Conservation (phyloP, 768 basidiomycete genomes). For the Rhodotorula kratochvilovae region DNA sequence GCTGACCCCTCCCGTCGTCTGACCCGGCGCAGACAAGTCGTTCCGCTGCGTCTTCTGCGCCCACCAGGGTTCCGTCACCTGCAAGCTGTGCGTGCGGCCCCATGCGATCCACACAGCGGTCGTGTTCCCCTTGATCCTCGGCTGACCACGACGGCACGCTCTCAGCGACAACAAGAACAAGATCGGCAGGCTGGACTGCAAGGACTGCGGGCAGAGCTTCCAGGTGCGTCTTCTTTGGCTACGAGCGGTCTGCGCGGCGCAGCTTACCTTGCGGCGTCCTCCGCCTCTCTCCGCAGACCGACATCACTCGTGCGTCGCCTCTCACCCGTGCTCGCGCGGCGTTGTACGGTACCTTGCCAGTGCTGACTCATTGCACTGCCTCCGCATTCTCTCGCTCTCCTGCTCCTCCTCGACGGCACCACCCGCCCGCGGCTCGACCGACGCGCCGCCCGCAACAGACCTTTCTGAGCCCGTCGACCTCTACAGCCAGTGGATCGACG, state of each 20-base stretch:
- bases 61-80: slow-evolving; percentile 39
- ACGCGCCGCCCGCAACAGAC: slow-evolving; percentile 14
- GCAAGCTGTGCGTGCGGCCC: slow-evolving; percentile 33
- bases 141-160: too few relatives aligned
- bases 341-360: too few relatives aligned
- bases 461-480: slow-evolving; percentile 41
- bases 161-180: slow-evolving; percentile 32
- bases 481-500: slow-evolving; percentile 43
- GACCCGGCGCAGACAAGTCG: slow-evolving; percentile 27
- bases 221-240: slow-evolving; percentile 14
- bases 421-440: not conserved
- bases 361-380: too few relatives aligned
- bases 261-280: too few relatives aligned
- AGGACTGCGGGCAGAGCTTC: slow-evolving; percentile 39
- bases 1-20: not conserved
- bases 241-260: too few relatives aligned
- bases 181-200: slow-evolving; percentile 41
- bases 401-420: too few relatives aligned
- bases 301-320: slow-evolving; percentile 18
- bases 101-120: too few relatives aligned
- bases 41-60: slow-evolving; percentile 42
- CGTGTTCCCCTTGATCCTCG: too few relatives aligned
- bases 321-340: not conserved
- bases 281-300: not conserved
- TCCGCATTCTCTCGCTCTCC: too few relatives aligned